Conservation (phyloP, 805 yeast species). For the Brettanomyces naardenensis region DNA sequence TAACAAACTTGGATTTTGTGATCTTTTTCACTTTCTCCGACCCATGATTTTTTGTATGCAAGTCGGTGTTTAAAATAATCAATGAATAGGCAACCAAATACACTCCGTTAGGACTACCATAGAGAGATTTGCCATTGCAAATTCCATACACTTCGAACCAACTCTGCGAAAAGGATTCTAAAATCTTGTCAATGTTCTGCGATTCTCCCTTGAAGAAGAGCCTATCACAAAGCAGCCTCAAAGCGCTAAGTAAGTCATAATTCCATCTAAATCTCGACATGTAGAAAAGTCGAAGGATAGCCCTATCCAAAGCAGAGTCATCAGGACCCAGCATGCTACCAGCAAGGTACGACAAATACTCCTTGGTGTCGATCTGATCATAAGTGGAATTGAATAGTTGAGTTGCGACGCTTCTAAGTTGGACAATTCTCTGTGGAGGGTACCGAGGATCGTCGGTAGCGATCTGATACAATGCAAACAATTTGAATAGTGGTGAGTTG, state of each 20-base stretch:
- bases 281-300: slow-evolving; percentile 32
- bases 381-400: slow-evolving; percentile 26
- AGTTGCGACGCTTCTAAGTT: slow-evolving; percentile 20
- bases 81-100: slow-evolving; percentile 68
- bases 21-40: slow-evolving; percentile 30
- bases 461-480: slow-evolving; percentile 1
- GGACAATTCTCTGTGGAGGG: slow-evolving; percentile 4
- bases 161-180: slow-evolving; percentile 58
- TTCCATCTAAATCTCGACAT: slow-evolving; percentile 40
- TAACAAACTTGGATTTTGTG: slow-evolving; percentile 35
- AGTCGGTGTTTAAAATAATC: slow-evolving; percentile 67
- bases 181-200: slow-evolving; percentile 67
- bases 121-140: slow-evolving; percentile 19
- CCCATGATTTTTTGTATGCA: slow-evolving; percentile 44
- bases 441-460: slow-evolving; percentile 6
- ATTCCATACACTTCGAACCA: slow-evolving; percentile 49
- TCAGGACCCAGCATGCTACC: slow-evolving; percentile 15
- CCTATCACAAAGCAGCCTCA: slow-evolving; percentile 53
- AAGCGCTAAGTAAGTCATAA: slow-evolving; percentile 44
- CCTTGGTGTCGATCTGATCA: slow-evolving; percentile 13
- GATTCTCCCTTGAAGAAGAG: slow-evolving; percentile 79
- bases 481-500: slow-evolving; percentile 6
- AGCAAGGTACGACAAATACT: slow-evolving; percentile 20
- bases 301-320: slow-evolving; percentile 27
- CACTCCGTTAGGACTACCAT: slow-evolving; percentile 46